Evolutionary conservation across 805 yeast species (phyloP).

Genomic region (Suhomyces xylopsoci): DNA sequence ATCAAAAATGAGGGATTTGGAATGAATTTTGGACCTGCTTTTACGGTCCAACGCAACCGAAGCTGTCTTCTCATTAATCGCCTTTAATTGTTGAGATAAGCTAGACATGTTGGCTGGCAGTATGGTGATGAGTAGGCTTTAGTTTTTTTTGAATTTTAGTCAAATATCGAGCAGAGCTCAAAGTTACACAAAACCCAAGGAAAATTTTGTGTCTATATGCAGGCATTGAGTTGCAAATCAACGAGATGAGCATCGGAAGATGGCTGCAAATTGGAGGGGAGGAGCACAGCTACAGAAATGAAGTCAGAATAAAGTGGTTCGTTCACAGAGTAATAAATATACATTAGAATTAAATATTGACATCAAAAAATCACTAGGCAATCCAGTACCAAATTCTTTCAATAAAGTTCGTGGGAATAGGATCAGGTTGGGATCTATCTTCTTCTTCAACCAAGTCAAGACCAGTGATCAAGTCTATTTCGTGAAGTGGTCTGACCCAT

Average conservation of each 20-base stretch:
- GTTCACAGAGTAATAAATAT: not conserved
- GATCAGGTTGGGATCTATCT: constrained; percentile 36
- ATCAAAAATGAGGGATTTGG: constrained; percentile 83
- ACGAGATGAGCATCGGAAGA: not conserved
- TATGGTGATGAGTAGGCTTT: not conserved
- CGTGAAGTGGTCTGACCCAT: constrained; percentile 50
- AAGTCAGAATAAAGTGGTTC: not conserved
- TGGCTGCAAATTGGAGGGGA: not conserved
- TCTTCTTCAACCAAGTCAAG: constrained; percentile 59
- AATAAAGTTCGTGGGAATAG: constrained; percentile 37
- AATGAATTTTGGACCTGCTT: constrained; percentile 79
- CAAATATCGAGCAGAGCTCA: not conserved
- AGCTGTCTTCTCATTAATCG: constrained; percentile 59
- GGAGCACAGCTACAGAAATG: not conserved
- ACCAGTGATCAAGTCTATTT: constrained; percentile 60
- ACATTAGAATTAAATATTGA: not conserved
- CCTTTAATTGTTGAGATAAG: constrained; percentile 78
- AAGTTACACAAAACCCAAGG: not conserved
- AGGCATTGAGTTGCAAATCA: not conserved
- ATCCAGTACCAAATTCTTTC: constrained; percentile 52
- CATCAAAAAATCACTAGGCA: constrained; percentile 24
- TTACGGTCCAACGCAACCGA: constrained; percentile 84
- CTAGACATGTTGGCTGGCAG: constrained; percentile 39
- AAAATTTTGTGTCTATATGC: not conserved
- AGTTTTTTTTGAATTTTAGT: not conserved